phyloP scores from a whole-genome alignment of 805 yeast genomes.

The Kuraishia piskuri region DNA sequence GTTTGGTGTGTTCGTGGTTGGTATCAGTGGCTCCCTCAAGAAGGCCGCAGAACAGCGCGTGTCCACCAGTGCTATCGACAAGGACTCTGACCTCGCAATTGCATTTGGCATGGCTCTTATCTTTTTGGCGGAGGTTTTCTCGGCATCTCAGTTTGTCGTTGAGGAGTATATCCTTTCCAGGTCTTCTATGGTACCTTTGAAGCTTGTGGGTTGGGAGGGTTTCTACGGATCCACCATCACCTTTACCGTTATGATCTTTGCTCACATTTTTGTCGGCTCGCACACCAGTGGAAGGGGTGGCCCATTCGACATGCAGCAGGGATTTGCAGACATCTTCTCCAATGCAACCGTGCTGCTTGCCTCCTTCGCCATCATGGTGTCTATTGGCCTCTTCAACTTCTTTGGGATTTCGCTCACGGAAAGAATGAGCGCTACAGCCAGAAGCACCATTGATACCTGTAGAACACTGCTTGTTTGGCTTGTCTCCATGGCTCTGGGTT shows the following conservation, averaged over 20 bases:
- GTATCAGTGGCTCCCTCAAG: slow-evolving; percentile 51
- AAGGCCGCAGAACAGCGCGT: slow-evolving; percentile 4
- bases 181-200: slow-evolving; percentile 48
- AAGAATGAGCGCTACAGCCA: slow-evolving; percentile 60
- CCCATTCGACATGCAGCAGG: slow-evolving; percentile 45
- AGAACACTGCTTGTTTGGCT: slow-evolving; percentile 72
- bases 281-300: slow-evolving; percentile 31
- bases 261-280: slow-evolving; percentile 32
- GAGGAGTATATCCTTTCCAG: slow-evolving; percentile 60
- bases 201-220: slow-evolving; percentile 70
- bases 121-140: slow-evolving; percentile 53
- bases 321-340: slow-evolving; percentile 39
- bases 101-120: slow-evolving; percentile 51
- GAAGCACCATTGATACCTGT: slow-evolving; percentile 74
- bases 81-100: slow-evolving; percentile 17
- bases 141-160: slow-evolving; percentile 70
- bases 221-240: slow-evolving; percentile 48
- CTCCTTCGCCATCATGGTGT: slow-evolving; percentile 59
- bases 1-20: slow-evolving; percentile 64
- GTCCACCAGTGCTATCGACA: slow-evolving; percentile 2
- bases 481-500: slow-evolving; percentile 58
- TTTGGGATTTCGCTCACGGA: slow-evolving; percentile 66
- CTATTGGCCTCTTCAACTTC: slow-evolving; percentile 64
- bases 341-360: slow-evolving; percentile 35
- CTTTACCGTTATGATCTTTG: slow-evolving; percentile 31